Evolutionary conservation across 1,284 basidiomycete species (phyloP).

Genomic region (Trichosporon sp.): DNA sequence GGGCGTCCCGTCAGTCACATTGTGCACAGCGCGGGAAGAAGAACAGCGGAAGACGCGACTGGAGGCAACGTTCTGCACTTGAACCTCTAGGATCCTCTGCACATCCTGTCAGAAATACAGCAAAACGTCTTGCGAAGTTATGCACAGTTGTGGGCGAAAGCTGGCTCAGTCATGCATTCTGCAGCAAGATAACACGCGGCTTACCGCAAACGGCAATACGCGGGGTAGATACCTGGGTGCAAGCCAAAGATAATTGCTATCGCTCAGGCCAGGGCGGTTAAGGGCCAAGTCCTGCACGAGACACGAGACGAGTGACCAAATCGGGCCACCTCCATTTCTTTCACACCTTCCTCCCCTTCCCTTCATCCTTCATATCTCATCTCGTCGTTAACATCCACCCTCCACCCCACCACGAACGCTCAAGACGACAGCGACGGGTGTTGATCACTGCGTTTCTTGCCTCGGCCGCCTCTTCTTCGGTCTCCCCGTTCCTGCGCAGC

Average conservation of each 20-base stretch:
- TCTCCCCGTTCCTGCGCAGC: neutral
- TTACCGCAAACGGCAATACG: neutral
- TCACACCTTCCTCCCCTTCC: neutral
- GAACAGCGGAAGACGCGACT: neutral
- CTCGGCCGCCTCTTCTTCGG: neutral
- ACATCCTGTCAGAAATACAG: neutral
- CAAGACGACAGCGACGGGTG: neutral
- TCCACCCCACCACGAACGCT: neutral
- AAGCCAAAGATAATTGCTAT: neutral
- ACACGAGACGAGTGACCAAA: constrained; percentile 6
- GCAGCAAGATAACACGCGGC: neutral
- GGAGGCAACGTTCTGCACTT: neutral
- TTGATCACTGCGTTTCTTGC: neutral
- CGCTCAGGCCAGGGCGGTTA: neutral
- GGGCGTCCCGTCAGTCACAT: neutral
- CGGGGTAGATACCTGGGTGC: neutral
- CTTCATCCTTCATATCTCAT: constrained; percentile 5
- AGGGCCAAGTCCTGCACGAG: neutral
- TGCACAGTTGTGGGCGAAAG: no score
- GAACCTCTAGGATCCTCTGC: neutral
- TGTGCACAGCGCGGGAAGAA: neutral
- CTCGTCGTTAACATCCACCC: neutral
- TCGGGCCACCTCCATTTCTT: neutral
- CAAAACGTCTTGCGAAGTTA: no score
- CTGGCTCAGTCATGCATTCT: neutral